Evolutionary conservation across 2,329 filamentous ascomycete species (phyloP).

Genomic region (Colletotrichum sp.): DNA sequence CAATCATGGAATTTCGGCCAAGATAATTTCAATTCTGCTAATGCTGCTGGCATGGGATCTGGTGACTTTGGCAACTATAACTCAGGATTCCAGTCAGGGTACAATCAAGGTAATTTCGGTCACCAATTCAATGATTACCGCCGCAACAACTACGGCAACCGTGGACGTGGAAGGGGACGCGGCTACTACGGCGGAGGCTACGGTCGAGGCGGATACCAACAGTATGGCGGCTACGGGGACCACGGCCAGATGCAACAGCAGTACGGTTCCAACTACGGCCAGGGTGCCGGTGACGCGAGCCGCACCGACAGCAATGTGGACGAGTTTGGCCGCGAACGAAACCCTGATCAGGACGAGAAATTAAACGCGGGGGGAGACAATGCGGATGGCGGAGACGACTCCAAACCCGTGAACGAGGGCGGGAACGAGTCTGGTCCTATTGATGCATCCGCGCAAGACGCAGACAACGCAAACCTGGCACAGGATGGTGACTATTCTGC

Average conservation of each 20-base stretch:
- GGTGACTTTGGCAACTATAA: conserved; percentile 83
- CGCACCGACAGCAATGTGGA: conserved; percentile 34
- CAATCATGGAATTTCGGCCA: conserved; percentile 84
- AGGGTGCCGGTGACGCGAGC: conserved; percentile 24
- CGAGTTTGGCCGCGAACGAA: conserved; percentile 40
- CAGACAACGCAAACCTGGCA: conserved; percentile 24
- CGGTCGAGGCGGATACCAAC: conserved; percentile 59
- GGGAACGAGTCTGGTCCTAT: conserved; percentile 24
- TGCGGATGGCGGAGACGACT: not conserved
- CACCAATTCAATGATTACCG: conserved; percentile 82
- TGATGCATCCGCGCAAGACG: conserved; percentile 28
- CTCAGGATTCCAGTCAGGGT: conserved; percentile 77
- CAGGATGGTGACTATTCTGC: conserved; percentile 24
- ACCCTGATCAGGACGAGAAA: conserved; percentile 15
- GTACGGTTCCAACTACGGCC: conserved; percentile 18
- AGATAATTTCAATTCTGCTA: conserved; percentile 90
- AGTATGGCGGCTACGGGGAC: conserved; percentile 43
- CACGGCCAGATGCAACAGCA: conserved; percentile 31
- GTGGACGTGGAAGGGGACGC: conserved; percentile 69
- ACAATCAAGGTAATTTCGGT: conserved; percentile 85
- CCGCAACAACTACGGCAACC: conserved; percentile 68
- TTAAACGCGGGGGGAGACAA: conserved; percentile 6
- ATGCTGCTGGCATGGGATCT: conserved; percentile 79
- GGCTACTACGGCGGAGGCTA: conserved; percentile 60
- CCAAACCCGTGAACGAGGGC: conserved; percentile 19